phyloP scores from a whole-genome alignment of 331 rosid species.

The Acacia pycnantha region DNA sequence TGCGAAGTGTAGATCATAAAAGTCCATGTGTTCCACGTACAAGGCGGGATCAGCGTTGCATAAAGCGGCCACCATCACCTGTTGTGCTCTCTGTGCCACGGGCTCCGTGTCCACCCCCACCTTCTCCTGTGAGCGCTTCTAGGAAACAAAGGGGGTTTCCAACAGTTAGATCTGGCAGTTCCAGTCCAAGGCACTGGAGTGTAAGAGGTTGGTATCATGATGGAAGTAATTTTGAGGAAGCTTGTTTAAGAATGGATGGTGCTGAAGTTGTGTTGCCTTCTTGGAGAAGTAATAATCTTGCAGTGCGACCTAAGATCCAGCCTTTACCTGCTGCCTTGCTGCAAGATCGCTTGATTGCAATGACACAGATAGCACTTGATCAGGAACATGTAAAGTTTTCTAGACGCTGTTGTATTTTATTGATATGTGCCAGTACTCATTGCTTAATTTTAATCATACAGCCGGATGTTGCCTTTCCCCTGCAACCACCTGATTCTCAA shows the following conservation, averaged over 20 bases:
- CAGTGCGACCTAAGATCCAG: constrained; percentile 76
- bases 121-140: constrained; percentile 86
- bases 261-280: constrained; percentile 99
- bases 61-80: constrained; percentile 95
- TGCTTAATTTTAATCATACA: constrained; percentile 44
- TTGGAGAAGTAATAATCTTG: constrained; percentile 79
- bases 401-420: background rate
- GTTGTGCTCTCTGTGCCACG: constrained; percentile 91
- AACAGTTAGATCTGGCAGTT: constrained; percentile 97
- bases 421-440: constrained; percentile 22
- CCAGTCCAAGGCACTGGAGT: constrained; percentile 99
- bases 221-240: constrained; percentile 88
- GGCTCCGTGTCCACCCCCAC: constrained; percentile 93
- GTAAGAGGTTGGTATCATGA: constrained; percentile 95
- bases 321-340: constrained; percentile 87
- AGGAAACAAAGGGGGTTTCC: constrained; percentile 95
- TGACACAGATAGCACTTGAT: constrained; percentile 87
- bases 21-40: constrained; percentile 88
- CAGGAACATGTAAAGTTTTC: constrained; percentile 85
- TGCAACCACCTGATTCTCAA: constrained; percentile 72
- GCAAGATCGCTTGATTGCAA: constrained; percentile 87
- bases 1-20: constrained; percentile 66
- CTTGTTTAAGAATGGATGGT: constrained; percentile 84
- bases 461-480: constrained; percentile 92
- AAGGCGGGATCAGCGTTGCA: constrained; percentile 82